Percentiles rank a stretch among this genome's conserved stretches.
Evolutionary conservation across 2,329 filamentous ascomycete genomes (phyloP).

Genomic region (Monosporascus sp.): DNA sequence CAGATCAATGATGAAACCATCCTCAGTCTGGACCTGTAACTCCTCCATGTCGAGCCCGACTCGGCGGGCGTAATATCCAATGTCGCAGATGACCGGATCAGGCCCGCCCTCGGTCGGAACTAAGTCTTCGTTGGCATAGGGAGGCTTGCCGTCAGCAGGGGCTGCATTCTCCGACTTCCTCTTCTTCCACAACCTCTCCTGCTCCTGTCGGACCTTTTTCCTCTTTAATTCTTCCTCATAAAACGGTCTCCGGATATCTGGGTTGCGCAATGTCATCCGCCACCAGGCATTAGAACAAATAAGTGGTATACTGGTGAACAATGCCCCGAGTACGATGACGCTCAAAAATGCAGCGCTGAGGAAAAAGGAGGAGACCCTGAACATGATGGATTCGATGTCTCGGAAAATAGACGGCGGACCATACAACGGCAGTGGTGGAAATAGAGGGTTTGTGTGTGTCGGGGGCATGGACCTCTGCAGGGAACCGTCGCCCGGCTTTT

Average conservation of each 20-base stretch:
- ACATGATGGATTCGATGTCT: conserved; percentile 59
- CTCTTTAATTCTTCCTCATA: conserved; percentile 65
- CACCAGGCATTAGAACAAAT: conserved; percentile 44
- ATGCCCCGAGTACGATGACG: conserved; percentile 68
- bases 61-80: conserved; percentile 78
- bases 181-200: conserved; percentile 58
- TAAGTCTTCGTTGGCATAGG: conserved; percentile 48
- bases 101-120: conserved; percentile 72
- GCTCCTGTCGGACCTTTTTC: conserved; percentile 47
- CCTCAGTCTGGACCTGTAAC: conserved; percentile 84
- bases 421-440: conserved; percentile 79
- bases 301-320: conserved; percentile 60
- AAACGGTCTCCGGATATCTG: conserved; percentile 60
- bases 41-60: conserved; percentile 83
- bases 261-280: conserved; percentile 54
- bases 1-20: conserved; percentile 83
- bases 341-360: conserved; percentile 73
- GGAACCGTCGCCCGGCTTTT: conserved; percentile 42
- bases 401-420: conserved; percentile 65
- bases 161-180: conserved; percentile 31
- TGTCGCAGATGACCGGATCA: conserved; percentile 73
- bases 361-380: conserved; percentile 65
- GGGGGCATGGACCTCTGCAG: conserved; percentile 50
- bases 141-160: conserved; percentile 38
- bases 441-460: conserved; percentile 71